Conservation (phyloP, 306 rosid genomes). For the Trifolium subterraneum region DNA sequence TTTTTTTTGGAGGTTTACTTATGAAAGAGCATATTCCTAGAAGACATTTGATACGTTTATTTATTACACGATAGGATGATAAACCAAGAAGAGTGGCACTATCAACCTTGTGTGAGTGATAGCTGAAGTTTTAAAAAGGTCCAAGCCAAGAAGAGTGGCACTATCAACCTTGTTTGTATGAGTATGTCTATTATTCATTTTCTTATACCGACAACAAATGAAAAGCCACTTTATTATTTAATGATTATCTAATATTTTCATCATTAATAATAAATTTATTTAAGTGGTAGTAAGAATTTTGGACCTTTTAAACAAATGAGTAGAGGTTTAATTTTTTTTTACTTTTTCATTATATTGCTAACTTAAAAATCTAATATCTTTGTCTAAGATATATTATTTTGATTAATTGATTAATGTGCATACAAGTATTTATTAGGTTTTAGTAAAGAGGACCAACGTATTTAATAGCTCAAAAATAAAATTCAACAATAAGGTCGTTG, state of each 20-base stretch:
- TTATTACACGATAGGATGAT: background rate
- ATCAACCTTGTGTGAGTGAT: background rate
- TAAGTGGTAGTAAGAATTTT: no score
- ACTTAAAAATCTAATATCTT: no score
- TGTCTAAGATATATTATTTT: no score
- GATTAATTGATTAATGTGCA: background rate
- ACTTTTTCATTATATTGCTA: no score
- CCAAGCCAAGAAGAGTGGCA: constrained; percentile 10
- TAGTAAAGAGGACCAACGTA: no score
- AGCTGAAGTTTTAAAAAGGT: background rate
- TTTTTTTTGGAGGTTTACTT: constrained; percentile 25
- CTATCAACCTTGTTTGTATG: background rate
- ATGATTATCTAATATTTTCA: no score
- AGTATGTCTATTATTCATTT: background rate
- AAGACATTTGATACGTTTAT: background rate
- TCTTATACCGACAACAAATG: background rate
- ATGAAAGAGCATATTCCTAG: constrained; percentile 33
- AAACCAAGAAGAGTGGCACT: background rate
- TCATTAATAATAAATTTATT: no score
- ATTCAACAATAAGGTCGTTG: background rate
- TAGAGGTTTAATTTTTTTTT: no score
- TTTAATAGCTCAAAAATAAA: rapidly evolving
- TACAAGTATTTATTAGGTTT: rapidly evolving
- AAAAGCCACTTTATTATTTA: background rate
- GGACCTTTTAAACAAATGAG: no score